These are phyloP conservation scores for Salpingoeca rosetta DNA, from an alignment of 78 protist genomes.

Conservation along the genomic window DNA sequence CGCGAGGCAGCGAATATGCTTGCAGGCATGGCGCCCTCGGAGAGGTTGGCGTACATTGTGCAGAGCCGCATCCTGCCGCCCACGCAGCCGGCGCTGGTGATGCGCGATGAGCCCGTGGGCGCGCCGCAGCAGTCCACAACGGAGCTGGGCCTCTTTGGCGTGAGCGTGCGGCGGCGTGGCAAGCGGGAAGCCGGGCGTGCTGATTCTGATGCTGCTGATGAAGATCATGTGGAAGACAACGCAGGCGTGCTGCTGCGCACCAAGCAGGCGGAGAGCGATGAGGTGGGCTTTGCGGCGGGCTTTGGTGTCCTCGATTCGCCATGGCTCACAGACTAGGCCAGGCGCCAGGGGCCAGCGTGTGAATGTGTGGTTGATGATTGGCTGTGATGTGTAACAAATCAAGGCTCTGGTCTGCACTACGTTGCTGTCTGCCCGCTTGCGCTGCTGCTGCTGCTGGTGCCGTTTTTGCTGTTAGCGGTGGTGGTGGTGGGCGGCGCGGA, in stretches of 20 bases:
- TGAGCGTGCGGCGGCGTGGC: neutral
- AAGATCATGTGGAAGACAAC: constrained; percentile 18
- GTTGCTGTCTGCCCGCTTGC: no score
- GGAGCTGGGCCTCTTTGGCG: constrained; percentile 65
- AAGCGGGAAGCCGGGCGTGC: no score
- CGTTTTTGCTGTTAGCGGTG: no score
- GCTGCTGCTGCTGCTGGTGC: no score
- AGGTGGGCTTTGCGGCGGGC: constrained; percentile 87
- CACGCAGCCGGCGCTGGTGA: neutral
- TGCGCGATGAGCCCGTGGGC: neutral
- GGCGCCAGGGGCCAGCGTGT: no score
- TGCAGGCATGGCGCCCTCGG: constrained; percentile 7
- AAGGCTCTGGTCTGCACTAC: no score
- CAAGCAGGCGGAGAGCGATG: constrained; percentile 56
- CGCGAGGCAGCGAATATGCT: constrained; percentile 15
- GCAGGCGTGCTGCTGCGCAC: constrained; percentile 74
- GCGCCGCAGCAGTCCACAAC: neutral
- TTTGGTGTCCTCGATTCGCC: constrained; percentile 71
- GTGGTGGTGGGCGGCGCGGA: no score
- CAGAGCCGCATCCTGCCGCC: constrained; percentile 75
- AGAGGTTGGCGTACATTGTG: constrained; percentile 47
- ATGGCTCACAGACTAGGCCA: no score
- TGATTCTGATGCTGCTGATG: no score
- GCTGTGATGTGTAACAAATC: no score
- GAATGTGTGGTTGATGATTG: no score